Base-by-base conservation (phyloP, 2,329 filamentous ascomycete genomes). In the Neopestalotiopsis clavispora region DNA sequence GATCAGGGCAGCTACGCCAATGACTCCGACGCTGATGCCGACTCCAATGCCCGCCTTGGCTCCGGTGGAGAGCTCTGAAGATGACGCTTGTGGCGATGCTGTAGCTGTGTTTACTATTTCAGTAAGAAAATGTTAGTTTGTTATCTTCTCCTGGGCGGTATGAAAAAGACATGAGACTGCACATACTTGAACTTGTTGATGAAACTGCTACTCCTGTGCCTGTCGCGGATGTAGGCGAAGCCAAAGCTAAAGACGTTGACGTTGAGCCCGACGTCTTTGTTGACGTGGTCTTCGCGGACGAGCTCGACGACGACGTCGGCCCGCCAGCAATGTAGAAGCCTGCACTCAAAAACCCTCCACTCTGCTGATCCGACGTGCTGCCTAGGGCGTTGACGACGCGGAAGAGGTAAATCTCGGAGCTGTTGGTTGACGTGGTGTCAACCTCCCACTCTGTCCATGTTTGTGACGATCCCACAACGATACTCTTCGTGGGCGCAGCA, bases 391-490 rank as follows among this genome's bases (percentile, higher is more conserved):
- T 68, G 34, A 75, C 72, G 17, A 69, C 68, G 5, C 73, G 72
- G 42, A 76, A 76, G 9, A 69, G 66, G 68, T 76, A 76, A 66
- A 75, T 70, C 30, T 74, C 70, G 4, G 74, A 72, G 12, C 69
- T 69, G 52, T 76, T 75, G 1, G 67, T 74, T 17, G 73, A 76
- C 52, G 72, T 70, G n/a, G 74, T 73, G 4, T 67, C 32, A 1
- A 76, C 73, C 2, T 71, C 52, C 74, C 73, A 76, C 38, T 72
- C 68, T 28, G 72, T 72, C 73, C 73, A 76, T 1, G 23, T 70
- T 61, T 49, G 61, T 23, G 20, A 52, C 34, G 56, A 56, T 17
- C 57, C 57, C 49, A 72, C 74, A 65, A 58, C 74, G 74, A 70
- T 28, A 71, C 70, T 63, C 75, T 66, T 69, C 71, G 73, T 63